Percentiles rank a stretch among this genome's conserved stretches.
Evolutionary conservation across 1,139 yeast species (phyloP).

Genomic region (Yamadazyma friedrichii): DNA sequence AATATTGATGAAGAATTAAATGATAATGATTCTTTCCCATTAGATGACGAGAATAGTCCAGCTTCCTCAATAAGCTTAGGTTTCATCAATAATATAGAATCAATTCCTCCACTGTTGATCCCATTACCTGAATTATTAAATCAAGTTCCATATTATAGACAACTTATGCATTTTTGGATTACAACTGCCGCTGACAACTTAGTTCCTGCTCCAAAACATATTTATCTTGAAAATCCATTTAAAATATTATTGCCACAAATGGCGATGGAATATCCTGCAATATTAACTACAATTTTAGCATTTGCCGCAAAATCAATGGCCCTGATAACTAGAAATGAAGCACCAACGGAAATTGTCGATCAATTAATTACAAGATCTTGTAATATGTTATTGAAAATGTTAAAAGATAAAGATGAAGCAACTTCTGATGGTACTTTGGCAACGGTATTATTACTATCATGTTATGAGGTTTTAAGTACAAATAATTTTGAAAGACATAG

Average conservation of each 20-base stretch:
- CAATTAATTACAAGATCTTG: slow-evolving; percentile 57
- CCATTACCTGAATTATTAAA: slow-evolving; percentile 60
- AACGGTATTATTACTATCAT: slow-evolving; percentile 59
- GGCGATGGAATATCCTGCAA: slow-evolving; percentile 62
- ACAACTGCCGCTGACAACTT: slow-evolving; percentile 59
- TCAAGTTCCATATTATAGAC: slow-evolving; percentile 58
- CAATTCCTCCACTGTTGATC: slow-evolving; percentile 47
- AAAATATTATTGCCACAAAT: slow-evolving; percentile 62
- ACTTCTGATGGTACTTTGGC: slow-evolving; percentile 69
- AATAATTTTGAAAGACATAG: slow-evolving; percentile 55
- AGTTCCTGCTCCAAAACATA: slow-evolving; percentile 65
- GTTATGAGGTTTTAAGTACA: slow-evolving; percentile 57
- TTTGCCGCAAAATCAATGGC: slow-evolving; percentile 60
- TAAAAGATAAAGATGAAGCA: slow-evolving; percentile 52
- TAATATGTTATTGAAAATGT: slow-evolving; percentile 50
- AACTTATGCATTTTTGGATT: slow-evolving; percentile 63
- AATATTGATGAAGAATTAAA: slow-evolving; percentile 1
- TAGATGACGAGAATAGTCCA: slow-evolving; percentile 11
- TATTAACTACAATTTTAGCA: slow-evolving; percentile 63
- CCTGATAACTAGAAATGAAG: slow-evolving; percentile 29
- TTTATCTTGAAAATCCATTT: slow-evolving; percentile 67
- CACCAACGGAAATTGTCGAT: slow-evolving; percentile 46
- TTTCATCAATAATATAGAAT: slow-evolving; percentile 4
- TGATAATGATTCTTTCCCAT: slow-evolving; percentile 7
- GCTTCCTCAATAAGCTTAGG: slow-evolving; percentile 3